Conservation (phyloP, 345 rosid species). For the Lagerstroemia speciosa region DNA sequence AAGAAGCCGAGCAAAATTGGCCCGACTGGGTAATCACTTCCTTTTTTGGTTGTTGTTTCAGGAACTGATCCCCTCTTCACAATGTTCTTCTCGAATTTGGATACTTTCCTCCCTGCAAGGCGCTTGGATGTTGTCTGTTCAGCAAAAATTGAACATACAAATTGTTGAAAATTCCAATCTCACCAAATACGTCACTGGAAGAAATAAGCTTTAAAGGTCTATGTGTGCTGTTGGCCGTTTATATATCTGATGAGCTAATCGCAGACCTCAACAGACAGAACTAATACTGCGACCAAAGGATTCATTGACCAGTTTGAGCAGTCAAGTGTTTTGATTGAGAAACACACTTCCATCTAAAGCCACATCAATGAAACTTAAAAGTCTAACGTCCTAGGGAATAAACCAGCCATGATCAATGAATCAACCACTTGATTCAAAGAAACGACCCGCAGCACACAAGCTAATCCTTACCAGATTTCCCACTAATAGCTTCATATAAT, state of each 20-base stretch:
- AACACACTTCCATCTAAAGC: not conserved
- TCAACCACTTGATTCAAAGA: not conserved
- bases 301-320: not conserved
- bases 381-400: not conserved
- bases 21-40: constrained; percentile 26
- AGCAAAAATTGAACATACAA: not conserved
- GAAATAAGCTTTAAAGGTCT: not conserved
- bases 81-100: constrained; percentile 29
- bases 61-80: constrained; percentile 26
- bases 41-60: constrained; percentile 21
- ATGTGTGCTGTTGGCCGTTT: not conserved
- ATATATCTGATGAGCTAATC: not conserved
- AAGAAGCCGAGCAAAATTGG: constrained; percentile 28
- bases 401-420: not conserved
- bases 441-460: not conserved
- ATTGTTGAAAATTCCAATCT: not conserved
- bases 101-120: constrained; percentile 22
- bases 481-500: not conserved
- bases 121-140: constrained; percentile 29
- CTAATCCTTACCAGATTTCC: not conserved
- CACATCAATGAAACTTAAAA: not conserved
- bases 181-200: not conserved
- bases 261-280: not conserved
- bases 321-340: not conserved
- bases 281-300: not conserved